These are phyloP conservation scores for Ogataea polymorpha DNA, from an alignment of 805 yeast genomes.

Conservation along the genomic window DNA sequence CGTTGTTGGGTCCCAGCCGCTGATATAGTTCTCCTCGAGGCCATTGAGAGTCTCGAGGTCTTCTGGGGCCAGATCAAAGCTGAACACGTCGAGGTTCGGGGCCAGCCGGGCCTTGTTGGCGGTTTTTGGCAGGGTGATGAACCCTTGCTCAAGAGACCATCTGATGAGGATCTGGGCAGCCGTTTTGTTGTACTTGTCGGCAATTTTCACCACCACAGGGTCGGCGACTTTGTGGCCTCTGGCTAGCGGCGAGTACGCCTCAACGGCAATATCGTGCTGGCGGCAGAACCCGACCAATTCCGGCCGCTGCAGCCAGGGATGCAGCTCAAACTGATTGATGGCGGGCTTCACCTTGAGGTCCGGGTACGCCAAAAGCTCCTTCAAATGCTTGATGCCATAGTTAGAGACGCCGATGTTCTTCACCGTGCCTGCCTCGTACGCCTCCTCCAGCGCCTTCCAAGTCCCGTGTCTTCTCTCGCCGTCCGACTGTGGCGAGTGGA, in stretches of 20 bases:
- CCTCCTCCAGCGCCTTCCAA: slow-evolving; percentile 56
- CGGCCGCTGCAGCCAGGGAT: slow-evolving; percentile 46
- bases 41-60: slow-evolving; percentile 34
- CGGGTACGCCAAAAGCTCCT: slow-evolving; percentile 48
- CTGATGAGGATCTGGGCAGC: slow-evolving; percentile 60
- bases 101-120: slow-evolving; percentile 33
- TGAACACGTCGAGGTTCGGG: slow-evolving; percentile 40
- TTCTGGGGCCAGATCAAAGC: slow-evolving; percentile 39
- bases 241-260: slow-evolving; percentile 67
- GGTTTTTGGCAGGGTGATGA: slow-evolving; percentile 40
- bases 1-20: slow-evolving; percentile 21
- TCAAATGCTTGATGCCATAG: slow-evolving; percentile 55
- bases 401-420: slow-evolving; percentile 65
- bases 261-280: slow-evolving; percentile 44
- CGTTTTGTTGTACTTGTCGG: slow-evolving; percentile 44
- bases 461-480: slow-evolving; percentile 43
- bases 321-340: slow-evolving; percentile 48
- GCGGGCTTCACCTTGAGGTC: slow-evolving; percentile 43
- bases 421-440: slow-evolving; percentile 47
- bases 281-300: slow-evolving; percentile 44
- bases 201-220: slow-evolving; percentile 40
- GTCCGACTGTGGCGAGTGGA: slow-evolving; percentile 52
- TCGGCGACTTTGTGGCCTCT: slow-evolving; percentile 48
- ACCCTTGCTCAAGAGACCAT: slow-evolving; percentile 68
- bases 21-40: slow-evolving; percentile 11